Percentiles rank a stretch among this genome's conserved stretches.
phyloP scores from a whole-genome alignment of 2,329 filamentous ascomycete species.

The Cladosporium sp. region DNA sequence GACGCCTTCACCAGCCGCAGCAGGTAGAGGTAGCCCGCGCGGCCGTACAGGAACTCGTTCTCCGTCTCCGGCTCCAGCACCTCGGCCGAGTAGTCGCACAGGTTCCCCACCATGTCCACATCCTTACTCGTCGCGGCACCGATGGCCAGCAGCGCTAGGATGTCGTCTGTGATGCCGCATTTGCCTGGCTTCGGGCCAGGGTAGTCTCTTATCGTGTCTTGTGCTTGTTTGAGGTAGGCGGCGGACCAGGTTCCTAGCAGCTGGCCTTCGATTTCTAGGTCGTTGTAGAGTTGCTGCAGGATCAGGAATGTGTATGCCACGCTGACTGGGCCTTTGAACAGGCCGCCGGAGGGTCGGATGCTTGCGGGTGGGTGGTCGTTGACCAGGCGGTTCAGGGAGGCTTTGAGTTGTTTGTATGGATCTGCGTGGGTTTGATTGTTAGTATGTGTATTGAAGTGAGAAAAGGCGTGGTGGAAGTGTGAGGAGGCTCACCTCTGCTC shows the following conservation, averaged over 20 bases:
- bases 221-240: constrained; percentile 47
- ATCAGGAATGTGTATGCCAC: constrained; percentile 49
- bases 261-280: constrained; percentile 43
- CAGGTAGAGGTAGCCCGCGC: constrained; percentile 65
- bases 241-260: constrained; percentile 47
- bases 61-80: constrained; percentile 44
- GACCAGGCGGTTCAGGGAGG: constrained; percentile 46
- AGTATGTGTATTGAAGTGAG: not conserved
- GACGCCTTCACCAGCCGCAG: constrained; percentile 59
- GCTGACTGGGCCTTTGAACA: constrained; percentile 49
- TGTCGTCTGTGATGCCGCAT: constrained; percentile 49
- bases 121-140: constrained; percentile 49
- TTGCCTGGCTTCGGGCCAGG: constrained; percentile 42
- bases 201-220: constrained; percentile 47
- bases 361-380: constrained; percentile 44
- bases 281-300: constrained; percentile 46
- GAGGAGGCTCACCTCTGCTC: constrained; percentile 26
- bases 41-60: constrained; percentile 64
- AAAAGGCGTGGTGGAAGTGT: not conserved
- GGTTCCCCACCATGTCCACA: constrained; percentile 44
- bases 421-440: constrained; percentile 28
- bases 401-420: constrained; percentile 48
- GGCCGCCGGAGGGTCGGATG: constrained; percentile 43
- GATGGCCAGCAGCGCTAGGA: constrained; percentile 47
- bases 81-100: constrained; percentile 48